phyloP scores from a whole-genome alignment of 805 yeast genomes.

The Barnettozyma californica region DNA sequence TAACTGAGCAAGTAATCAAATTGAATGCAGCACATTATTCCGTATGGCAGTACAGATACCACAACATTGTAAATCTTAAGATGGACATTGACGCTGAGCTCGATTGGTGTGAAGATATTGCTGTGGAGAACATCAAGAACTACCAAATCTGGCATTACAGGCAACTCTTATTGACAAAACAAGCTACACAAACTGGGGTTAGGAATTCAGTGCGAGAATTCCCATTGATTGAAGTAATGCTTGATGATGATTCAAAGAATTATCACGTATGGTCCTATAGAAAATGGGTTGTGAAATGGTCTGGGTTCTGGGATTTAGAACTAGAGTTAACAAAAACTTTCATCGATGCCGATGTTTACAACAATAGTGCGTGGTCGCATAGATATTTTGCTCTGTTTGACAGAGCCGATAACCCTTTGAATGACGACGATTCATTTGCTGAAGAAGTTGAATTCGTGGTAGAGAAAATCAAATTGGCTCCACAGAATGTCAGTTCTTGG shows the following conservation, averaged over 20 bases:
- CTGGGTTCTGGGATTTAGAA: constrained; percentile 47
- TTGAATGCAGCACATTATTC: constrained; percentile 88
- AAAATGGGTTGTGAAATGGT: constrained; percentile 70
- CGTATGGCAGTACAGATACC: constrained; percentile 70
- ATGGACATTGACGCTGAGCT: constrained; percentile 47
- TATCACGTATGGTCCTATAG: constrained; percentile 96
- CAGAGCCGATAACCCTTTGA: constrained; percentile 9
- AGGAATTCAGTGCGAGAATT: constrained; percentile 51
- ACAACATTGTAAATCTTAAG: constrained; percentile 39
- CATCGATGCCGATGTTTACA: constrained; percentile 62
- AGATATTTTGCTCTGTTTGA: constrained; percentile 53
- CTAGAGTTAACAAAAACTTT: constrained; percentile 42
- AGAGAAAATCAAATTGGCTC: constrained; percentile 48
- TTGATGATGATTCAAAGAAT: constrained; percentile 78
- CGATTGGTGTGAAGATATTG: constrained; percentile 74
- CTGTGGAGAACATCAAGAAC: constrained; percentile 77
- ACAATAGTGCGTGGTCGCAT: constrained; percentile 93
- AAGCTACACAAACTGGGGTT: constrained; percentile 16
- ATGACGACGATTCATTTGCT: constrained; percentile 23
- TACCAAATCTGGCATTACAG: constrained; percentile 98
- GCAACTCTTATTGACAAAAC: constrained; percentile 48
- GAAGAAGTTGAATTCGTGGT: constrained; percentile 52
- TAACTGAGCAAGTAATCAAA: constrained; percentile 60
- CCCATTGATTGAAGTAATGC: constrained; percentile 60
- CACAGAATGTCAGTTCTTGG: constrained; percentile 86